Evolutionary conservation across 2,329 filamentous ascomycete species (phyloP), one percentile per base, ranked within the genome.

Genomic region (Furcasterigmium sp.): DNA sequence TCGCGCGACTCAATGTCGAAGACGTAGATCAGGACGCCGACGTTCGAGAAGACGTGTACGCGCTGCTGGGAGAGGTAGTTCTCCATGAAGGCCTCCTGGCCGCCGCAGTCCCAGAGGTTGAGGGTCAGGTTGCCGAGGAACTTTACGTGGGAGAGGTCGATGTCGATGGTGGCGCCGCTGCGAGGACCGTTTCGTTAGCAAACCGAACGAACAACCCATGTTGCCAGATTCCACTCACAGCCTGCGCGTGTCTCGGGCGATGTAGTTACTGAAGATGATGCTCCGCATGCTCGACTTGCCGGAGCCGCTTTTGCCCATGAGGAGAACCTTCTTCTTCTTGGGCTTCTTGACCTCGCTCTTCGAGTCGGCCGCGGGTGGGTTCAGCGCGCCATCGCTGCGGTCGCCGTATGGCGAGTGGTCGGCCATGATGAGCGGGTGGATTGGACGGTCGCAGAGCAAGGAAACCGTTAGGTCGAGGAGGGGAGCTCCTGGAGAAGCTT

Each of bases 221-320:
- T 26, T 11, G 7, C 23, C 7, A 11, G 7, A 26, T 29, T 4
- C 9, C 6, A 62, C 74, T 61, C 57, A 78, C 75, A 98, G 73
- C 46, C 93, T 76, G 30, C 93, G 79, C 7, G 95, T 95, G 64
- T 98, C 93, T 60, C 94, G 90, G 44, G 93, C 93, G 52, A 97
- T 91, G 63, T 96, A 97, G 67, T 97, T 97, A 73, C 88, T 95
- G 69, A 98, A 98, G 63, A 98, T 96, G 60, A 98, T 97, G 59
- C 87, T 93, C 51, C 93, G 81, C 93, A 98, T 98, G 44, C 90
- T 96, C 34, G 91, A 96, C 69, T 98, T 98, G 43, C 93, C 93
- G 0, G 91, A 95, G 43, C 93, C 93, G 50, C 88, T 95, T 72
- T 96, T 96, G 55, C 93, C 93, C 93, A 91, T 91, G 49, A 91